Base-by-base conservation (phyloP, 345 rosid genomes). In the Xanthoceras sorbifolium region DNA sequence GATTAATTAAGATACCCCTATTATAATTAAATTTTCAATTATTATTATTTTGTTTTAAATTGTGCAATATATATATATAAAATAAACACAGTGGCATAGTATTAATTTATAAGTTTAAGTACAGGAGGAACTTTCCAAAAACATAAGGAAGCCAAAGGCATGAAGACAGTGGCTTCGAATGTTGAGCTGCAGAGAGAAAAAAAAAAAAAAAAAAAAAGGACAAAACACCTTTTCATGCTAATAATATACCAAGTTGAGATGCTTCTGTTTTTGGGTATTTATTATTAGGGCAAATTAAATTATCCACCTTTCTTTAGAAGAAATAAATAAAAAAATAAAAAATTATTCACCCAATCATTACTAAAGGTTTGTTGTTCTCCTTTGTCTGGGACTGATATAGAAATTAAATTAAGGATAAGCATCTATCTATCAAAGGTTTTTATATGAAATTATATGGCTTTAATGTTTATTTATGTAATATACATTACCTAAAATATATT, bases 101-200 rank as follows among this genome's bases (percentile, higher is more conserved):
- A 42, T 59, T 48, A 61, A 64, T 55, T 68, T 64, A 22, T 64
- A 36, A 60, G 23, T 36, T 78, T 14, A 38, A 64, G n/a, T n/a
- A 52, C 54, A 67, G 69, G 25, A 78, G 73, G 78, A 78, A 83
- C 79, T 77, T 84, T 46, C 82, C 80, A 75, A 78, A 82, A 77
- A 48, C 80, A 75, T 77, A 80, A 57, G 83, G 76, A 82, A 57
- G 78, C 74, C 89, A 84, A 82, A 78, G 52, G 80, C 74, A 73
- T 75, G 42, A 65, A 48, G 83, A 81, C 88, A 83, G 63, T 63
- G n/a, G 76, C 84, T 76, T 84, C 78, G 82, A 81, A 84, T 75
- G 69, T 84, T 72, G 84, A 76, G 87, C 83, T 42, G 36, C 44
- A n/a, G 38, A 57, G 9, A 10, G 8, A 38, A 10, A 42, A 42